Evolutionary conservation across 768 basidiomycete species (phyloP), one percentile per base, ranked within the genome.

Genomic region (Hortiboletus campestris): DNA sequence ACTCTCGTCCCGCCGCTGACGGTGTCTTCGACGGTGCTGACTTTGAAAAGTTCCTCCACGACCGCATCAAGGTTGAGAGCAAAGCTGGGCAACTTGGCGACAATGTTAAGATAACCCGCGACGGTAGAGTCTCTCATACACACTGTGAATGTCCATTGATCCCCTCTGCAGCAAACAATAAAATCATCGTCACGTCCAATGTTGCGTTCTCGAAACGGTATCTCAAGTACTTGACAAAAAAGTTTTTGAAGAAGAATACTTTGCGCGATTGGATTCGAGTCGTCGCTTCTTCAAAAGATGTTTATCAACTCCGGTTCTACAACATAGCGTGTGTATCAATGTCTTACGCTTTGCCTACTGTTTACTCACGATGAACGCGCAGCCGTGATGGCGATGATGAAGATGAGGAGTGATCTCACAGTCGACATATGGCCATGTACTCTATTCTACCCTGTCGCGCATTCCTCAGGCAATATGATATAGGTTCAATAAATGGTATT

Each of bases 221-320:
- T 76, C 86, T 98, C 72, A 98, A 98, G 77, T 99, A 98, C 78
- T 81, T 98, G 58, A 98, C 96, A 60, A 98, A 98, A 84, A 96
- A 96, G 80, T 95, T 93, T 83, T 82, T 98, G 76, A 98, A 98
- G 84, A 97, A 97, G 85, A 94, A 95, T 78, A 77, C 81, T 43
- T 82, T 97, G 66, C 88, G 94, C 63, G 95, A 98, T 78, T 98
- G 94, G 91, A 93, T 98, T 72, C 94, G 94, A 53, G 96, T 99
- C 63, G 93, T 98, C 63, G 93, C 97, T 40, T 87, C 93, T 31
- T 82, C 85, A 51, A 97, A 98, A 80, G 92, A 97, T 72, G 84
- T 81, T 66, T 99, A 98, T 78, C 86, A 94, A 68, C 86, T 99
- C 62, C 84, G 88, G 64, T 96, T 95, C 89, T 95, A 91, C 80